A percentile compares a stretch with the other conserved stretches of the same genome.
These are phyloP conservation scores for Aspergillus saccharolyticus DNA, from an alignment of 495 filamentous ascomycete genomes.

Conservation along the genomic window DNA sequence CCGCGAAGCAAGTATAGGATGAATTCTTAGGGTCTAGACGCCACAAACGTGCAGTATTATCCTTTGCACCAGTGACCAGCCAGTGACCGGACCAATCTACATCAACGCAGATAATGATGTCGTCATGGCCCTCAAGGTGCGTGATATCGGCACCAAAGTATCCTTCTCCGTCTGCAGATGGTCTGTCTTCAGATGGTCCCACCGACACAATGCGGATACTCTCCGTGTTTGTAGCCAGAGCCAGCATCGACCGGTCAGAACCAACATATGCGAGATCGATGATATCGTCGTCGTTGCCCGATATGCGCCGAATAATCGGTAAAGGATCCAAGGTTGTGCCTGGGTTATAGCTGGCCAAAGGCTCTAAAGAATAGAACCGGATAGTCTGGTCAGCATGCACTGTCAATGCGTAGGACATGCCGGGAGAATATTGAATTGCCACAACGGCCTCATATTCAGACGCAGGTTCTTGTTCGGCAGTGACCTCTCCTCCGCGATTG, in stretches of 20 bases:
- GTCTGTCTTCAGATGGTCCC: conserved; percentile 34
- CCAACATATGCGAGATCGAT: conserved; percentile 87
- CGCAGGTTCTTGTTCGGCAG: conserved; percentile 57
- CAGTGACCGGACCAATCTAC: conserved; percentile 94
- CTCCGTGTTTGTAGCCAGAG: conserved; percentile 92
- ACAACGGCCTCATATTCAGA: conserved; percentile 75
- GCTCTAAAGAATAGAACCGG: conserved; percentile 59
- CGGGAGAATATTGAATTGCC: conserved; percentile 58
- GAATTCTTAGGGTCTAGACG: conserved; percentile 69
- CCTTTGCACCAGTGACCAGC: conserved; percentile 93
- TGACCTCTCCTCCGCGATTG: conserved; percentile 70
- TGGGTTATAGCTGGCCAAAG: conserved; percentile 32
- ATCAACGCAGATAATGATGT: conserved; percentile 93
- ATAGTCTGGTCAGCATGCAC: conserved; percentile 88
- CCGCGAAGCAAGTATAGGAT: conserved; percentile 72
- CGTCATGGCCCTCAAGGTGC: conserved; percentile 80
- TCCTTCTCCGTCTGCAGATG: conserved; percentile 28
- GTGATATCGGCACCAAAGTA: conserved; percentile 89
- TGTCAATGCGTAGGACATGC: conserved; percentile 65
- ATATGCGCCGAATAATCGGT: conserved; percentile 64
- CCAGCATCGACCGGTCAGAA: conserved; percentile 71
- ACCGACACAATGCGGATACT: conserved; percentile 80
- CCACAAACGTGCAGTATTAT: conserved; percentile 93
- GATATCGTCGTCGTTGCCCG: conserved; percentile 95
- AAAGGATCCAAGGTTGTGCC: conserved; percentile 42